Evolutionary conservation across 306 rosid species (phyloP).

Genomic region (Cucumis melo): DNA sequence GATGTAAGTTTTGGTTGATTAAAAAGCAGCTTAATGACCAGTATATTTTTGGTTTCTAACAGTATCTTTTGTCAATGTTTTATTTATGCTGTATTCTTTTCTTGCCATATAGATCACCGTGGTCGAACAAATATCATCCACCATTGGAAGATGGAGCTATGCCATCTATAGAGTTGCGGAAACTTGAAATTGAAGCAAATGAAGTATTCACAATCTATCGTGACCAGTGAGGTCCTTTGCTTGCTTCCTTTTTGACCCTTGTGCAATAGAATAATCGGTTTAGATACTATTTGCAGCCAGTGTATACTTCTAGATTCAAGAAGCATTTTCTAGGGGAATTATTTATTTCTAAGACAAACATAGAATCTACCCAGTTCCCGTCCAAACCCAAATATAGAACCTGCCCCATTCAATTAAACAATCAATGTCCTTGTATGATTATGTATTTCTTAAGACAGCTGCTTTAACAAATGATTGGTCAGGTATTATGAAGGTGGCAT

Average conservation of each 20-base stretch:
- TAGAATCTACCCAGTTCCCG: not conserved
- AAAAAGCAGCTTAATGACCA: not conserved
- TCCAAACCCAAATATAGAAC: not conserved
- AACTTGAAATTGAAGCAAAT: slow-evolving; percentile 90
- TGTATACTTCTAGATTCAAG: not conserved
- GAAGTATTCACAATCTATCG: slow-evolving; percentile 84
- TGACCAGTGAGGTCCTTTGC: slow-evolving; percentile 99
- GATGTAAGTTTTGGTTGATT: not conserved
- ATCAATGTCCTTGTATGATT: not conserved
- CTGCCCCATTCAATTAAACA: slow-evolving; percentile 1
- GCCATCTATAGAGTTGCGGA: slow-evolving; percentile 68
- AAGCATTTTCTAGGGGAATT: not conserved
- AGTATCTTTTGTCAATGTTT: not conserved
- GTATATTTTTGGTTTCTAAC: not conserved
- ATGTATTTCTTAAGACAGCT: slow-evolving; percentile 11
- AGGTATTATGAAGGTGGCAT: slow-evolving; percentile 99
- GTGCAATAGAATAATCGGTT: slow-evolving; percentile 1
- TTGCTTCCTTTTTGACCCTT: slow-evolving; percentile 39
- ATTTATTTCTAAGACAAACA: not conserved
- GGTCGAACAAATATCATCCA: slow-evolving; percentile 93
- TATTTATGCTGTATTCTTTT: not conserved
- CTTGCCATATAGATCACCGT: slow-evolving; percentile 60
- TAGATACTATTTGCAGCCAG: not conserved
- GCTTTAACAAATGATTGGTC: slow-evolving; percentile 40
- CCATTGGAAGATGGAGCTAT: slow-evolving; percentile 70